phyloP scores from a whole-genome alignment of 345 rosid genomes.

The Tarenaya hassleriana region DNA sequence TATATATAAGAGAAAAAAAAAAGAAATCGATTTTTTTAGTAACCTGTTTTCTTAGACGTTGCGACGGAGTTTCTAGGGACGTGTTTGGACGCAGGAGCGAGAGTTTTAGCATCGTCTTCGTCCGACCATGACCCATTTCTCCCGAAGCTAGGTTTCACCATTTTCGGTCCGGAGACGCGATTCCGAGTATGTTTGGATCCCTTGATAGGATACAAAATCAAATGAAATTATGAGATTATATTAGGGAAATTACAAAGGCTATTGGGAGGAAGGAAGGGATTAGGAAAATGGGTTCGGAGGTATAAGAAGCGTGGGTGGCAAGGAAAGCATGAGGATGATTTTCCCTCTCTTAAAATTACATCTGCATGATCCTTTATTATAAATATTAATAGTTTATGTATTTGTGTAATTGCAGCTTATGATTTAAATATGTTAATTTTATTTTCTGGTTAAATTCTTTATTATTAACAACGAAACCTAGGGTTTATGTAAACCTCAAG shows the following conservation, averaged over 20 bases:
- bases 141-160: slow-evolving; percentile 32
- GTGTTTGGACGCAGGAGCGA: slow-evolving; percentile 23
- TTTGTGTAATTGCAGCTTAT: no score
- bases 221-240: neutral
- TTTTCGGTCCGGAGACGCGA: no score
- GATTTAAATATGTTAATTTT: neutral
- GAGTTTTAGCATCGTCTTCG: slow-evolving; percentile 20
- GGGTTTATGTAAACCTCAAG: no score
- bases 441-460: slow-evolving; percentile 11
- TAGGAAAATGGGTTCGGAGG: slow-evolving; percentile 33
- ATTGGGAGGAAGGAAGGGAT: slow-evolving; percentile 29
- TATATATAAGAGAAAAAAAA: neutral
- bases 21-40: slow-evolving; percentile 9
- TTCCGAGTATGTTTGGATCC: no score
- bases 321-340: slow-evolving; percentile 30
- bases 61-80: no score
- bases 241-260: slow-evolving; percentile 24
- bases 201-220: slow-evolving; percentile 1
- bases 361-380: slow-evolving; percentile 26
- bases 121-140: slow-evolving; percentile 23
- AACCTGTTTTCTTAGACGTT: slow-evolving; percentile 28
- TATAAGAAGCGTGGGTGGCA: slow-evolving; percentile 34
- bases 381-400: no score
- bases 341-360: slow-evolving; percentile 24
- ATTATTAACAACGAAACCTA: no score